phyloP scores from a whole-genome alignment of 176 grass and related monocot species.

The Luzula sylvatica region DNA sequence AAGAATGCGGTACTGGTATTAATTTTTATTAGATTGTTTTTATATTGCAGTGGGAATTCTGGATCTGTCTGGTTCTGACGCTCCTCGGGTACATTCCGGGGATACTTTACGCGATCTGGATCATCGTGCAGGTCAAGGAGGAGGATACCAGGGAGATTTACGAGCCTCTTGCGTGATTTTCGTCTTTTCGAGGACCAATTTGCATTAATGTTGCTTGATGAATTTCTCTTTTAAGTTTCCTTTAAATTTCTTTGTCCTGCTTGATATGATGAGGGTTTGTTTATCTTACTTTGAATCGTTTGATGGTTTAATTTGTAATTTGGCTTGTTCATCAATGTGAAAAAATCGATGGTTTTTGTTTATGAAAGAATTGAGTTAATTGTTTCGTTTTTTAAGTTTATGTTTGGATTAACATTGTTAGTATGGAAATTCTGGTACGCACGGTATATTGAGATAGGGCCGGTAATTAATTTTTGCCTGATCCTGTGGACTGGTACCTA shows the following conservation, averaged over 20 bases:
- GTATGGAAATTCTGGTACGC: background rate
- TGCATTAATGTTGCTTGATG: background rate
- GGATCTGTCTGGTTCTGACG: constrained; percentile 61
- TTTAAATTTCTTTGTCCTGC: background rate
- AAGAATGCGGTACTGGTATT: no score
- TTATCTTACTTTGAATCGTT: no score
- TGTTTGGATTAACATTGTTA: no score
- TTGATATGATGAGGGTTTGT: constrained; percentile 9
- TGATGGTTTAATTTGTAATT: background rate
- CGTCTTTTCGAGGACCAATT: background rate
- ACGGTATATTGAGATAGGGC: background rate
- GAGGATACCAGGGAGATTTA: constrained; percentile 31
- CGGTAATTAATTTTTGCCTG: background rate
- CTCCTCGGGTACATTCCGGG: constrained; percentile 55
- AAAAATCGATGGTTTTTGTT: constrained; percentile 2
- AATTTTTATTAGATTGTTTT: background rate
- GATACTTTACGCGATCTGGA: constrained; percentile 52
- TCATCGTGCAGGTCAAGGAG: constrained; percentile 35
- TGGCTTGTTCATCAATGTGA: constrained; percentile 9
- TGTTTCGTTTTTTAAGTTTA: background rate
- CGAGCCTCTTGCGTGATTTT: constrained; percentile 27
- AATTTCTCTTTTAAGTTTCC: background rate
- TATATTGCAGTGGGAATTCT: constrained; percentile 49
- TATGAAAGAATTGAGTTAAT: constrained; percentile 1
- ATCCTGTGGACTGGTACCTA: background rate